phyloP scores from a whole-genome alignment of 2,329 filamentous ascomycete species.

The Lasiodiplodia theobromae region DNA sequence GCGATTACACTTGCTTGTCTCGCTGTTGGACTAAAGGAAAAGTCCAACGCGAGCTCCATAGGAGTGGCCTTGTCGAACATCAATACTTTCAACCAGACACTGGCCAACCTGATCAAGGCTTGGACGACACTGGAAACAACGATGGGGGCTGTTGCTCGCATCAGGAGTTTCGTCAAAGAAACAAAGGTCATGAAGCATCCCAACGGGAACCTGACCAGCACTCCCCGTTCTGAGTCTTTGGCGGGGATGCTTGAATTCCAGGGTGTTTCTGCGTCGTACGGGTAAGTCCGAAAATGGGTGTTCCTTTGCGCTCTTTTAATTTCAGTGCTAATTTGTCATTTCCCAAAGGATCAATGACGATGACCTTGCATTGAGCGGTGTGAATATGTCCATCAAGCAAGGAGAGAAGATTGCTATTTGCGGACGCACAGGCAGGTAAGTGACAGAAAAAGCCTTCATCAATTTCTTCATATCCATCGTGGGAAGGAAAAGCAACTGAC shows the following conservation, averaged over 20 bases:
- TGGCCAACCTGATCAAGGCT: conserved; percentile 57
- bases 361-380: conserved; percentile 48
- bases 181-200: conserved; percentile 48
- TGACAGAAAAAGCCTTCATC: neutral
- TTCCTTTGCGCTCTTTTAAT: neutral
- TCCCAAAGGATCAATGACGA: neutral
- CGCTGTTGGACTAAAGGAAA: conserved; percentile 44
- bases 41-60: conserved; percentile 56
- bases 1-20: conserved; percentile 47
- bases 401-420: conserved; percentile 61
- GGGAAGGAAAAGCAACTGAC: neutral
- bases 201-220: conserved; percentile 56
- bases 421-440: conserved; percentile 60
- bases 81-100: conserved; percentile 60
- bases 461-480: neutral
- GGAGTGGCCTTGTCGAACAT: conserved; percentile 63
- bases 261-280: conserved; percentile 52
- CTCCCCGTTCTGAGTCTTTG: no score
- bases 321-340: no score
- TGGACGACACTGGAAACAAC: conserved; percentile 67
- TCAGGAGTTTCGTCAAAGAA: conserved; percentile 55
- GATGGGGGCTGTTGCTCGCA: conserved; percentile 63
- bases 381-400: conserved; percentile 55
- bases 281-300: conserved; percentile 38
- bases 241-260: conserved; percentile 55